Base-by-base conservation (phyloP, 1,284 basidiomycete genomes). In the Schizophyllum commune region DNA sequence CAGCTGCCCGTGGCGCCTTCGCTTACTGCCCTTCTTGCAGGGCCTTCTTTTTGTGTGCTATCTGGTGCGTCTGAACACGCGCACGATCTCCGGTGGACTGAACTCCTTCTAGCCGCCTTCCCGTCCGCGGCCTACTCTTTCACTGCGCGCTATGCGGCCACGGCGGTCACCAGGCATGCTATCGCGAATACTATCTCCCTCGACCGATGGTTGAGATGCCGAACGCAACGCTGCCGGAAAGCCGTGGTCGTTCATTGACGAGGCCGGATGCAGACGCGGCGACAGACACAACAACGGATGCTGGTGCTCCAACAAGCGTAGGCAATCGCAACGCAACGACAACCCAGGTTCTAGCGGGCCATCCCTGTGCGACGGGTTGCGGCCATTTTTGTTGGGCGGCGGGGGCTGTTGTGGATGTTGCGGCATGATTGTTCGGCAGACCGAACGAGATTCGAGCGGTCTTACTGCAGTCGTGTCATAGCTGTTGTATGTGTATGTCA, bases 151-250 rank as follows among this genome's bases (percentile, higher is more conserved):
- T 88, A 5, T 92, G 90, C 68, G 75, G 81, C 56, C 89, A 92
- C 64, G 90, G 89, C 0, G 90, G 89, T 0, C 89, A 92, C 66
- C 84, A 87, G 65, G 77, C 80, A 21, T 92, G 89, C 70, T 91
- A 89, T 68, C 78, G 81, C 53, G 75, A 76, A 32, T 90, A 84
- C 67, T 89, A 89, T 67, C 72, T 78, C 63, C 73, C 77, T 39
- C 79, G 79, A 32, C 81, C 84, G 0, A 77, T 84, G 77, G 71
- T 78, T 13, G 75, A 78, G 17, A 67, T 85, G 19, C 71, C 74
- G 69, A 74, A 32, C 66, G 70, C 55, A 62, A 63, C 27, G 22
- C 67, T 63, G 53, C 67, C 66, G 58, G 66, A 64, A 64, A 32
- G 63, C 60, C 32, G 59, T 17, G 63, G 62, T 2, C 63, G 65